Conservation (phyloP, 139 green algal species). For the Chlamydomonas incerta region DNA sequence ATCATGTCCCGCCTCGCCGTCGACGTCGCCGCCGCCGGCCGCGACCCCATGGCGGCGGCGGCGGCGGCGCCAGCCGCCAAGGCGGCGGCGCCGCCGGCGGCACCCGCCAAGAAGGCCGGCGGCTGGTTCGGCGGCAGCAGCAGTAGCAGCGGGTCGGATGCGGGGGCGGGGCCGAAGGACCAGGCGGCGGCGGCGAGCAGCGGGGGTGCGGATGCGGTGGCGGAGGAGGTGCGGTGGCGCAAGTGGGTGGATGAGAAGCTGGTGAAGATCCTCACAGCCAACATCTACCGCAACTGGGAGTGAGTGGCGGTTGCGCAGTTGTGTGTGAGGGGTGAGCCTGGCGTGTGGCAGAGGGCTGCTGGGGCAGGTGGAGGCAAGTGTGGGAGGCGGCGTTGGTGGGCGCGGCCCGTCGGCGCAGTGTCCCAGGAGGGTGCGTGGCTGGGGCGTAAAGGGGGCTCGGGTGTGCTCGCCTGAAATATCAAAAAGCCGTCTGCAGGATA, state of each 20-base stretch:
- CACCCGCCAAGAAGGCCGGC: background rate
- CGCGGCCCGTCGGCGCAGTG: too few relatives aligned
- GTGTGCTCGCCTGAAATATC: too few relatives aligned
- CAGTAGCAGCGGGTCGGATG: background rate
- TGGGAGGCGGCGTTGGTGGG: too few relatives aligned
- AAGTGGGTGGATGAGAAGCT: conserved; percentile 95
- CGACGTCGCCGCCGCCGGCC: conserved; percentile 61
- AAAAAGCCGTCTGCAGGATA: too few relatives aligned
- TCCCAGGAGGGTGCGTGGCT: too few relatives aligned
- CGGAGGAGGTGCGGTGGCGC: conserved; percentile 84
- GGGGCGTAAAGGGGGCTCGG: too few relatives aligned
- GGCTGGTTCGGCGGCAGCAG: conserved; percentile 7
- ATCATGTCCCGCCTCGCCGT: conserved; percentile 85
- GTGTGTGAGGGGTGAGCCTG: background rate
- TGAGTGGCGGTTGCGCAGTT: conserved; percentile 38
- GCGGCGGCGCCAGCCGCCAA: conserved; percentile 25
- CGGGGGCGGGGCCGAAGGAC: background rate
- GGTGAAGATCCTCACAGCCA: conserved; percentile 95
- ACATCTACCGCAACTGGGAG: conserved; percentile 96
- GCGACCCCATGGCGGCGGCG: background rate
- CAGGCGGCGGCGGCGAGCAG: conserved; percentile 15
- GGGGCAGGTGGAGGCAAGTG: too few relatives aligned
- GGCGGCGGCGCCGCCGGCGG: background rate
- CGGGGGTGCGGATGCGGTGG: background rate
- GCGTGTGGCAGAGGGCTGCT: background rate